Evolutionary conservation across 441 rosid genomes (phyloP).

Genomic region (Jatropha multifida): DNA sequence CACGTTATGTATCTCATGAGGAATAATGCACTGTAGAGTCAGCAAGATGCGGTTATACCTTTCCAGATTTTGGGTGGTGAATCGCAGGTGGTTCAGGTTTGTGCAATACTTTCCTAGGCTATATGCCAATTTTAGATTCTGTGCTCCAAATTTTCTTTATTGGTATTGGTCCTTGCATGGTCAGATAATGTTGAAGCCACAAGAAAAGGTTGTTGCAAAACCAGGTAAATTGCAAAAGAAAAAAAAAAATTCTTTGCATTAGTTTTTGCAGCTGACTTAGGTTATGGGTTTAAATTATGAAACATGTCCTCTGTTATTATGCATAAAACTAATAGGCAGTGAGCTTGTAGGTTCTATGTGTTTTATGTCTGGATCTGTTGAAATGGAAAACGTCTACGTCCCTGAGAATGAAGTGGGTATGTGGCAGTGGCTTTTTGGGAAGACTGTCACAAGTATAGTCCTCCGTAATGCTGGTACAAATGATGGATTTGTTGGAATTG

Average conservation of each 20-base stretch:
- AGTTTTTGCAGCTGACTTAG: constrained; percentile 5
- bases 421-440: constrained; percentile 97
- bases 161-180: constrained; percentile 19
- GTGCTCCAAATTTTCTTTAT: constrained; percentile 10
- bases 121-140: background rate
- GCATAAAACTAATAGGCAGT: constrained; percentile 14
- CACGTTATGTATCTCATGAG: constrained; percentile 14
- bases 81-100: constrained; percentile 96
- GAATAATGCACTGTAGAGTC: constrained; percentile 57
- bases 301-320: background rate
- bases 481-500: constrained; percentile 91
- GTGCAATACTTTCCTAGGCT: constrained; percentile 14
- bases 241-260: background rate
- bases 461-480: constrained; percentile 64
- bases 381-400: constrained; percentile 77
- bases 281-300: constrained; percentile 4
- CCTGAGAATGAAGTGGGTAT: constrained; percentile 94
- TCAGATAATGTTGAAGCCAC: constrained; percentile 96
- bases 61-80: constrained; percentile 99
- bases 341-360: constrained; percentile 82
- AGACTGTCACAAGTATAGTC: constrained; percentile 68
- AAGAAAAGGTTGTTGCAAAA: constrained; percentile 79
- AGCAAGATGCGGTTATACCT: constrained; percentile 81
- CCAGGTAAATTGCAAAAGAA: constrained; percentile 56
- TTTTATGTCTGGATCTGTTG: constrained; percentile 89